Evolutionary conservation across 805 yeast genomes (phyloP), one percentile per base, ranked within the genome.

Genomic region (Ogataea henricii): DNA sequence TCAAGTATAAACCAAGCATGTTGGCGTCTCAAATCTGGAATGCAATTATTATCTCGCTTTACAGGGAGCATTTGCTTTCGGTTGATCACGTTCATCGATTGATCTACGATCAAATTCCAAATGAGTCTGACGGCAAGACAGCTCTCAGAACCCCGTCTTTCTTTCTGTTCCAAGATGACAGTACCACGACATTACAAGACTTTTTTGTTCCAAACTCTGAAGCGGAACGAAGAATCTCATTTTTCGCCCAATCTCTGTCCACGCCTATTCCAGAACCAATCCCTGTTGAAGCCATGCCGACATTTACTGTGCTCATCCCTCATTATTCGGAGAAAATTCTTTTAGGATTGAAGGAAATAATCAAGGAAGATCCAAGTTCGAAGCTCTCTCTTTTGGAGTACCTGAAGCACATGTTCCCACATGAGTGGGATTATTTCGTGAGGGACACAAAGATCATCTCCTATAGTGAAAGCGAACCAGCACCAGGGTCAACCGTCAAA

Each of bases 361-460:
- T 78, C 29, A 73, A 66, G 46, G 81, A 76, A 42, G 73, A 69
- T 42, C 60, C 66, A 13, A 63, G 67, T 18, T 76, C 81, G 1
- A 76, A 73, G 51, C 60, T 78, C 2, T 71, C 96, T 0, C 66
- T 87, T n/a, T 69, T 89, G 29, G 96, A 89, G 56, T 89, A 89
- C 60, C 71, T 89, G 56, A 87, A 88, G 57, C 78, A 78, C 45
- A 71, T 89, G 45, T 82, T 85, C 60, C 83, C 86, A 0, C 68
- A 72, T 9, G 96, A 90, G 55, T 89, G 97, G 97, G 79, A 79
- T 5, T 77, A 80, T 46, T 90, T 87, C 71, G 92, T 88, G 1
- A 73, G 78, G 40, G 95, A 88, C 63, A 80, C 91, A 0, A 87
- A 87, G 59, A 64, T 81, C 22, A 66, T 85, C 61, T 82, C 85